Conservation (phyloP, 208 protist species). For the Endotrypanum monterogeii region DNA sequence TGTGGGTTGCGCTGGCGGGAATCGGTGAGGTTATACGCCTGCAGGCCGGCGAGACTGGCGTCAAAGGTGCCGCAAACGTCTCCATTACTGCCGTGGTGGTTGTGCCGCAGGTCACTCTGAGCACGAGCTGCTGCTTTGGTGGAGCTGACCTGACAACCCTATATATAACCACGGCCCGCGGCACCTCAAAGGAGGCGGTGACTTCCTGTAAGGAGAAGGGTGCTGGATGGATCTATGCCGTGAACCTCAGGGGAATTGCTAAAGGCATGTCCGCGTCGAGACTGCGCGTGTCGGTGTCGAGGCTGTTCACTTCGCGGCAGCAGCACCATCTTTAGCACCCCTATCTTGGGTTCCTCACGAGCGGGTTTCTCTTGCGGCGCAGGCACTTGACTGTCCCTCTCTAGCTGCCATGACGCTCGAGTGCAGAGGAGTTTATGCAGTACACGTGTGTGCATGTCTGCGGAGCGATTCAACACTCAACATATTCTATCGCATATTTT, state of each 20-base stretch:
- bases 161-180: conserved; percentile 36
- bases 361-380: neutral
- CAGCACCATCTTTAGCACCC: conserved; percentile 1
- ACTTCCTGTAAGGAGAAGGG: conserved; percentile 21
- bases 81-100: conserved; percentile 26
- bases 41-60: conserved; percentile 12
- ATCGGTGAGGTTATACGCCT: conserved; percentile 31
- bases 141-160: conserved; percentile 27
- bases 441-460: neutral
- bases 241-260: conserved; percentile 27
- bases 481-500: too few species aligned
- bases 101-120: conserved; percentile 16
- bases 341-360: neutral
- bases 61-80: neutral
- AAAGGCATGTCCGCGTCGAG: conserved; percentile 20
- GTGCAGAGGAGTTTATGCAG: neutral
- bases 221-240: conserved; percentile 30
- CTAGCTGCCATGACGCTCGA: too few species aligned
- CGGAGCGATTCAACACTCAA: too few species aligned
- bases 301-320: neutral
- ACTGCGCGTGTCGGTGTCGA: conserved; percentile 6
- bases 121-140: conserved; percentile 41
- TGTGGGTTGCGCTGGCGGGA: conserved; percentile 31
- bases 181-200: conserved; percentile 21
- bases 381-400: neutral